Evolutionary conservation across 2,329 filamentous ascomycete species (phyloP).

Genomic region (Aspergillus tubingensis): DNA sequence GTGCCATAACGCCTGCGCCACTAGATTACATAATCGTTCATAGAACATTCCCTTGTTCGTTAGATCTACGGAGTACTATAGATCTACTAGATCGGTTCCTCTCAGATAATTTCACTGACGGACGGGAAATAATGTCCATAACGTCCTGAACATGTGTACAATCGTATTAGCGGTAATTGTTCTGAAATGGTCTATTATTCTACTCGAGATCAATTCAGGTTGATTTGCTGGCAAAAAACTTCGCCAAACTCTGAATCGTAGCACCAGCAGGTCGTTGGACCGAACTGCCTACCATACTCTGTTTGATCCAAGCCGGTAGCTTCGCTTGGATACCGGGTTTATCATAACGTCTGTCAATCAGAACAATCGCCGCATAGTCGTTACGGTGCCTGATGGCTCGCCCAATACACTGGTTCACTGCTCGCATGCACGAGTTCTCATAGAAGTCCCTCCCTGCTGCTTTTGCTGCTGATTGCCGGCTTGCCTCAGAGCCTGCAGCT

Average conservation of each 20-base stretch:
- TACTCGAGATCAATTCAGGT: neutral
- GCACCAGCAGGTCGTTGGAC: conserved; percentile 26
- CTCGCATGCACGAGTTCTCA: conserved; percentile 93
- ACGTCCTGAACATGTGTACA: too few species aligned
- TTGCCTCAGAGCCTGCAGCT: conserved; percentile 28
- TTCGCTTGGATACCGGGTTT: conserved; percentile 72
- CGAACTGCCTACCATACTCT: conserved; percentile 55
- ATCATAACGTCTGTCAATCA: conserved; percentile 81
- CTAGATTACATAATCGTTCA: neutral
- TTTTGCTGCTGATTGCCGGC: conserved; percentile 42
- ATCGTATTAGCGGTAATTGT: too few species aligned
- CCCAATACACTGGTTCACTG: conserved; percentile 95
- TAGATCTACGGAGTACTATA: too few species aligned
- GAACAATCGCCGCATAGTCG: conserved; percentile 88
- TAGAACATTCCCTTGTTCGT: too few species aligned
- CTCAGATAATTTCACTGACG: too few species aligned
- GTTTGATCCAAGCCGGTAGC: conserved; percentile 84
- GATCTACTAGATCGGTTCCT: too few species aligned
- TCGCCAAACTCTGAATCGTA: conserved; percentile 33
- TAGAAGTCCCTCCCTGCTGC: conserved; percentile 74
- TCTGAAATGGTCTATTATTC: too few species aligned
- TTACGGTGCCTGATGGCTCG: conserved; percentile 82
- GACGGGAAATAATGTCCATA: too few species aligned
- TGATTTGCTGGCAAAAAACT: conserved; percentile 32
- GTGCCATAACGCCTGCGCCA: neutral